These are phyloP conservation scores for Rosa rugosa DNA, from an alignment of 306 rosid species.

Conservation along the genomic window DNA sequence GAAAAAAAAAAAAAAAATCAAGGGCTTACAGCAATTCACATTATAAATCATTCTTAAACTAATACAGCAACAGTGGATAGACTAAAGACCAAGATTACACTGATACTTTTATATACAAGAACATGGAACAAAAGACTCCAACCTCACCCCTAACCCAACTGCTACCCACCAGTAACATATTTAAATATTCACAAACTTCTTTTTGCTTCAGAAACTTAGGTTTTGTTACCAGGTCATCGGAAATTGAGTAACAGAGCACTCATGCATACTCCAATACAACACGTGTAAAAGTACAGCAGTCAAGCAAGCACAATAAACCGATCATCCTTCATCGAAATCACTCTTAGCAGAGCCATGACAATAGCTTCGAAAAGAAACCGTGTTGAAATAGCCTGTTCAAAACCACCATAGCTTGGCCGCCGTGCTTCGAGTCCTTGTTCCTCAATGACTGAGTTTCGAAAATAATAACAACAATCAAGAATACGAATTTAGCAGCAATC, in stretches of 20 bases:
- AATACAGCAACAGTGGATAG: conserved; percentile 7
- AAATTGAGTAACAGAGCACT: conserved; percentile 39
- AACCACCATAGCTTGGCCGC: conserved; percentile 62
- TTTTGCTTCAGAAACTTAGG: not conserved
- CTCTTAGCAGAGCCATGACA: conserved; percentile 49
- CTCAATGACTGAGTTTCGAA: conserved; percentile 46
- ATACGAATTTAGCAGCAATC: not conserved
- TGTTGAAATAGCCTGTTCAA: conserved; percentile 83
- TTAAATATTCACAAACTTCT: conserved; percentile 19
- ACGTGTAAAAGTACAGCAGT: conserved; percentile 80
- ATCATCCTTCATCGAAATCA: conserved; percentile 53
- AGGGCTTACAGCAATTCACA: too few species aligned
- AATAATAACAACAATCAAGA: not conserved
- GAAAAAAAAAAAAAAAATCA: too few species aligned
- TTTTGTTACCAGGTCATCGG: conserved; percentile 46
- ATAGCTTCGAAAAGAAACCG: conserved; percentile 49
- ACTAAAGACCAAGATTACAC: conserved; percentile 14
- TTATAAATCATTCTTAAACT: too few species aligned
- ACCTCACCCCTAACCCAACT: conserved; percentile 7
- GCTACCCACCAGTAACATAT: conserved; percentile 23
- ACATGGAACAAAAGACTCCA: conserved; percentile 11
- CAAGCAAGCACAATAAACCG: conserved; percentile 69
- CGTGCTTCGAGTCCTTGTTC: conserved; percentile 58
- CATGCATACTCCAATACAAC: conserved; percentile 55
- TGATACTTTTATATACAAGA: conserved; percentile 30